Evolutionary conservation across 192 early-diverging fungal species (phyloP).

Genomic region (Rhizophagus clarus): DNA sequence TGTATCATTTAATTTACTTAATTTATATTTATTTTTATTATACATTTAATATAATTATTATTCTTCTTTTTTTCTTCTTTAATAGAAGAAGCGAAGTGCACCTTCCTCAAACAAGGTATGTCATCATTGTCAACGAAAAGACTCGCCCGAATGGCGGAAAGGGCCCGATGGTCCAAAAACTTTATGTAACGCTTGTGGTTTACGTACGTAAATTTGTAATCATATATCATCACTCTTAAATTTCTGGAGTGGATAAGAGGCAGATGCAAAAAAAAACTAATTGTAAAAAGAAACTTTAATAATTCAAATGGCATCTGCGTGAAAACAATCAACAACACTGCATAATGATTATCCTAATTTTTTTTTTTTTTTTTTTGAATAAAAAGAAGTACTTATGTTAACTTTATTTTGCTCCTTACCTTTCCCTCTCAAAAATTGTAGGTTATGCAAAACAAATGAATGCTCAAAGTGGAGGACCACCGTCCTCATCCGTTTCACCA

Average conservation of each 20-base stretch:
- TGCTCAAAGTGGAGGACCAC: not conserved
- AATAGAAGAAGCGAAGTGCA: constrained; percentile 23
- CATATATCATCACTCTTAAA: constrained; percentile 4
- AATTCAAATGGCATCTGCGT: not conserved
- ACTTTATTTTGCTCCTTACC: not conserved
- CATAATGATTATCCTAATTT: too few relatives aligned
- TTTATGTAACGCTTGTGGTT: constrained; percentile 34
- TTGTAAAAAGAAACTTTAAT: not conserved
- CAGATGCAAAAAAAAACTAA: not conserved
- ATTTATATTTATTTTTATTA: not conserved
- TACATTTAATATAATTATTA: not conserved
- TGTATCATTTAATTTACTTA: not conserved
- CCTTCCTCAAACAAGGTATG: constrained; percentile 28
- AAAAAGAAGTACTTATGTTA: not conserved
- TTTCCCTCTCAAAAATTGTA: not conserved
- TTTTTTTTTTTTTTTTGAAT: too few relatives aligned
- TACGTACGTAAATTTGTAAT: constrained; percentile 27
- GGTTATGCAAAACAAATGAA: constrained; percentile 19
- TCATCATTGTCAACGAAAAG: constrained; percentile 31
- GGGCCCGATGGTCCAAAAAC: constrained; percentile 33
- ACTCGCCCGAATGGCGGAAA: constrained; percentile 36
- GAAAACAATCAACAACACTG: not conserved
- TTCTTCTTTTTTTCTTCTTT: not conserved
- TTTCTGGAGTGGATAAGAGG: not conserved
- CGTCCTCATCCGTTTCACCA: not conserved